Conservation (phyloP, 2,329 filamentous ascomycete species). For the Fonsecaea pugnacius region DNA sequence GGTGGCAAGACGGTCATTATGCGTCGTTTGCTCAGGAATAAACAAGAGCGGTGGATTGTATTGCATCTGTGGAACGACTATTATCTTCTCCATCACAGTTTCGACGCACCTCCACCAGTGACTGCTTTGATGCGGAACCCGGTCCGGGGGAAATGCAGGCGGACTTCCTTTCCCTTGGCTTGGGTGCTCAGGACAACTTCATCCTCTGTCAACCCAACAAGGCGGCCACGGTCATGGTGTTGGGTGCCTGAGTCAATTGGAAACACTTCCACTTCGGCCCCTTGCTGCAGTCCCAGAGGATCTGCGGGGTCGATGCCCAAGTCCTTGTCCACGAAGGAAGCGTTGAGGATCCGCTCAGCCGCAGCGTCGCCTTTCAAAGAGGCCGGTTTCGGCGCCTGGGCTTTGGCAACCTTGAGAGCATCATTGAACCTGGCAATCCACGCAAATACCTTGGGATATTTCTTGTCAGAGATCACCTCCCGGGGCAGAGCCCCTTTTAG, state of each 20-base stretch:
- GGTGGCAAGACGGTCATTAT: constrained; percentile 1
- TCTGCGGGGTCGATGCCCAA: constrained; percentile 56
- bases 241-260: constrained; percentile 65
- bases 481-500: constrained; percentile 61
- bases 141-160: constrained; percentile 64
- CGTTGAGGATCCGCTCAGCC: constrained; percentile 51
- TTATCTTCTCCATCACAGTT: constrained; percentile 24
- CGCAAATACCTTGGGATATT: constrained; percentile 64
- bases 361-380: constrained; percentile 61
- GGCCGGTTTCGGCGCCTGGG: constrained; percentile 46
- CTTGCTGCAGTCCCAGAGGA: constrained; percentile 58
- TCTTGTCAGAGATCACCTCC: constrained; percentile 55
- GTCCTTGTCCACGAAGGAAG: constrained; percentile 54
- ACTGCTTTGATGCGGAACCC: constrained; percentile 39
- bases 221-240: constrained; percentile 62
- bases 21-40: not conserved
- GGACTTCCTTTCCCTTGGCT: constrained; percentile 51
- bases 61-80: constrained; percentile 9
- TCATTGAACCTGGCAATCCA: constrained; percentile 68
- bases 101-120: constrained; percentile 22
- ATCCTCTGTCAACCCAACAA: constrained; percentile 57
- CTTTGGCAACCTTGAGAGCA: constrained; percentile 51
- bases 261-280: constrained; percentile 62
- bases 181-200: constrained; percentile 64
- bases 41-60: not conserved